These are phyloP conservation scores for Solanum bukasovii DNA, from an alignment of 257 asterid genomes.

Conservation along the genomic window DNA sequence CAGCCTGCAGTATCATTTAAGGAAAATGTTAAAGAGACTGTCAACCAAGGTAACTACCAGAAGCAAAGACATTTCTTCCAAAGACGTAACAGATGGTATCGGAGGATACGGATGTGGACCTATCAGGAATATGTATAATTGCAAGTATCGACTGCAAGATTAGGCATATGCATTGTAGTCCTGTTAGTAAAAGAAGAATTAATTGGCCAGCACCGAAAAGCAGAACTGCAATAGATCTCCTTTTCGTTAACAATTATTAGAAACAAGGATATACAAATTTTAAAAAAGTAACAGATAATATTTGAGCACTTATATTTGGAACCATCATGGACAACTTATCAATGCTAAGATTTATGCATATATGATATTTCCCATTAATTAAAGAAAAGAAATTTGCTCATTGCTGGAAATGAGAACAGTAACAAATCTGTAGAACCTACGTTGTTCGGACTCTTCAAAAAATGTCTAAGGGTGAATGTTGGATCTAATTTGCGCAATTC, in stretches of 20 bases:
- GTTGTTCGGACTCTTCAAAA: too few species aligned
- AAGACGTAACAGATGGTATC: neutral
- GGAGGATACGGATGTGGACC: neutral
- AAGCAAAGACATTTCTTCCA: neutral
- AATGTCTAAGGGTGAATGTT: too few species aligned
- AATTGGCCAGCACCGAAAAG: neutral
- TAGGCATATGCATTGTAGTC: neutral
- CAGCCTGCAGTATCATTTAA: slow-evolving; percentile 54
- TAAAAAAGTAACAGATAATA: neutral
- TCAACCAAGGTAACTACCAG: neutral
- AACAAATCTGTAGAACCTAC: neutral
- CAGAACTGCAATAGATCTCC: neutral
- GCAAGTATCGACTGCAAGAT: neutral
- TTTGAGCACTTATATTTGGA: neutral
- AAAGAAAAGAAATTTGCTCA: neutral
- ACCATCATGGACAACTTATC: neutral
- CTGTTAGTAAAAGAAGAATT: neutral
- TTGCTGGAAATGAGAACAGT: neutral
- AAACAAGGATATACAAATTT: neutral
- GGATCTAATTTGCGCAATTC: too few species aligned
- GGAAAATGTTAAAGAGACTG: neutral
- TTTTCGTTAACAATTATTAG: neutral
- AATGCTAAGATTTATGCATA: neutral
- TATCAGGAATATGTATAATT: neutral
- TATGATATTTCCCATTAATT: neutral